Evolutionary conservation across 768 basidiomycete genomes (phyloP).

Genomic region (Polyporus arcularius): DNA sequence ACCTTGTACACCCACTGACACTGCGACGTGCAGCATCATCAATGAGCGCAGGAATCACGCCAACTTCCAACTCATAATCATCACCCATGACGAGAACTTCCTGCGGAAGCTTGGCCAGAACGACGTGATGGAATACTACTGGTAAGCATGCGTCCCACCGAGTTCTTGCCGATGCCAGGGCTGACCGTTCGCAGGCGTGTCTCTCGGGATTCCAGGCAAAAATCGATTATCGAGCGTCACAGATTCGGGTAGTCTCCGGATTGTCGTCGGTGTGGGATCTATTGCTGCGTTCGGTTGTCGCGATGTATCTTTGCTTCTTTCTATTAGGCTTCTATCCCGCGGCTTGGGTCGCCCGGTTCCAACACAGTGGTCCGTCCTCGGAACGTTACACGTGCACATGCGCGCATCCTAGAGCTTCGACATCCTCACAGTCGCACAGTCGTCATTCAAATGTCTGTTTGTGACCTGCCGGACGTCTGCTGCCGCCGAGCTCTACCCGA

Average conservation of each 20-base stretch:
- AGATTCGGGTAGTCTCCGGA: conserved; percentile 53
- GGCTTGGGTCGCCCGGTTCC: not conserved
- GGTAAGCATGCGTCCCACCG: conserved; percentile 47
- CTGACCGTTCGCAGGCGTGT: conserved; percentile 64
- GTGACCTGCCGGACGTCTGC: not conserved
- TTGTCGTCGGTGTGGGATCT: conserved; percentile 11
- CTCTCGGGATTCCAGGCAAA: conserved; percentile 57
- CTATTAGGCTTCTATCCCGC: not conserved
- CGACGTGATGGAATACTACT: conserved; percentile 94
- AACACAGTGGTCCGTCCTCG: not conserved
- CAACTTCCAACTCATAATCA: conserved; percentile 96
- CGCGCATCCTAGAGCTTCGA: not conserved
- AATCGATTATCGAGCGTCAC: conserved; percentile 75
- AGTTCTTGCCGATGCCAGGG: not conserved
- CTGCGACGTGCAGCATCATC: conserved; percentile 69
- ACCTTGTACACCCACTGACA: not conserved
- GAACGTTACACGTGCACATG: not conserved
- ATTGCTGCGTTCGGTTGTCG: not conserved
- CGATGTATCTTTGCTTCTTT: conserved; percentile 10
- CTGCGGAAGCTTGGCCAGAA: conserved; percentile 85
- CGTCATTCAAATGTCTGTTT: not conserved
- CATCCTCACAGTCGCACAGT: not conserved
- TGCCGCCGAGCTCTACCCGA: not conserved
- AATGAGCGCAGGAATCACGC: conserved; percentile 85
- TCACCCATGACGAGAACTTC: conserved; percentile 97